These are phyloP conservation scores for Pseudozyma tsukubaensis DNA, from an alignment of 1,284 basidiomycete genomes.

Conservation along the genomic window DNA sequence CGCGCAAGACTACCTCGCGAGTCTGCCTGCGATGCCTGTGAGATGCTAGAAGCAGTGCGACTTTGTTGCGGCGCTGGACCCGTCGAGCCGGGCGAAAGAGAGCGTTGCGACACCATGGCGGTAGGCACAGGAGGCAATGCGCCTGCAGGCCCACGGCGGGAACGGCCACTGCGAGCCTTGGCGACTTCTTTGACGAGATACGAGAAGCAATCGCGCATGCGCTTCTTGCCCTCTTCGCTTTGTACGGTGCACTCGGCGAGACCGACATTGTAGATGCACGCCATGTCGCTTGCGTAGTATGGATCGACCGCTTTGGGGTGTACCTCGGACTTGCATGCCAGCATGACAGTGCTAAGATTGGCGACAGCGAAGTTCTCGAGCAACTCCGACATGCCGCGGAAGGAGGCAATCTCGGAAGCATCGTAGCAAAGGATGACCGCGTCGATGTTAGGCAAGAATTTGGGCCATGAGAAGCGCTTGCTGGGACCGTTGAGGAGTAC, in stretches of 20 bases:
- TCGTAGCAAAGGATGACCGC: slow-evolving; percentile 66
- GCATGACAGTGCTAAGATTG: slow-evolving; percentile 62
- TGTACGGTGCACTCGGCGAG: slow-evolving; percentile 63
- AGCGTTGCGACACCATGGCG: slow-evolving; percentile 13
- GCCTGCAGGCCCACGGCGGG: slow-evolving; percentile 31
- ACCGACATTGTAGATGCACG: slow-evolving; percentile 62
- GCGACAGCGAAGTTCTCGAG: slow-evolving; percentile 60
- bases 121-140: slow-evolving; percentile 23
- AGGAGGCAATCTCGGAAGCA: slow-evolving; percentile 57
- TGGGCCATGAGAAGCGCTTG: slow-evolving; percentile 64
- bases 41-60: slow-evolving; percentile 21
- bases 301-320: slow-evolving; percentile 62
- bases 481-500: slow-evolving; percentile 57
- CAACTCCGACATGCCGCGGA: slow-evolving; percentile 64
- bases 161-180: slow-evolving; percentile 49
- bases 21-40: slow-evolving; percentile 8
- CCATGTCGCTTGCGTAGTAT: slow-evolving; percentile 65
- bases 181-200: slow-evolving; percentile 66
- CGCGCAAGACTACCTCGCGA: slow-evolving; percentile 11
- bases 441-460: slow-evolving; percentile 60
- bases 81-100: slow-evolving; percentile 17
- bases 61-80: slow-evolving; percentile 6
- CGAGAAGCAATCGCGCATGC: slow-evolving; percentile 66
- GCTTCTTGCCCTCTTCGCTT: slow-evolving; percentile 64
- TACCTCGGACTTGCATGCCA: slow-evolving; percentile 65